Base-by-base conservation (phyloP, 2,329 filamentous ascomycete genomes). In the Aspergillus aculeatus region DNA sequence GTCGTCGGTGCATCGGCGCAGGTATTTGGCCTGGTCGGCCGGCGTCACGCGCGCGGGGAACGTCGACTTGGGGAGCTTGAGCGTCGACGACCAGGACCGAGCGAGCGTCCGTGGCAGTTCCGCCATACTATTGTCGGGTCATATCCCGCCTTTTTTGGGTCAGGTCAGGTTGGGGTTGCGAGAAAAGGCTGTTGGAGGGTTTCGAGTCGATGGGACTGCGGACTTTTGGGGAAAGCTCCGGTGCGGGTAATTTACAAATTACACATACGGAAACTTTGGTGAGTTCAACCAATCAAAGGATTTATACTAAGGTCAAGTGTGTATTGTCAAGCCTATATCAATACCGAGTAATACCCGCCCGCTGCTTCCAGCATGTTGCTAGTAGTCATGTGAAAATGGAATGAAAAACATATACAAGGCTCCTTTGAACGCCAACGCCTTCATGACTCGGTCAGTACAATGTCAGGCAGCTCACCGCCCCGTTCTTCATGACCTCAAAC, bases 401-500 rank as follows among this genome's bases (percentile, higher is more conserved):
- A 24, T 24, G n/a, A 41, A 6, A n/a, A 19, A 7, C 38, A 16
- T 44, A 44, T 19, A 44, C 44, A 16, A 32, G 35, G 47, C 53
- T 48, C 53, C 44, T 26, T n/a, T 21, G n/a, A 24, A 31, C 24
- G 24, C 12, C 24, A 26, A 10, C 35, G 38, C 44, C 23, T 21
- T 47, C 47, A 21, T 5, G 12, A 32, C 23, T 31, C 10, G 12
- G 35, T 65, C 35, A 96, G 79, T 93, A 96, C 24, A 96, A 87
- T 10, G 94, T 98, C 73, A 98, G 81, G 26, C 91, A 90, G 75
- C 92, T 96, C 24, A 99, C 90, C 62, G 87, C 89, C 4, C 91
- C 92, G 71, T 96, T 97, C 85, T 91, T 93, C 75, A 98, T 78
- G 29, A 99, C 94, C 78, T 99, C 95, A 78, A 99, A 98, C 50